phyloP scores from a whole-genome alignment of 345 rosid genomes.

The Pugionium dolabratum region DNA sequence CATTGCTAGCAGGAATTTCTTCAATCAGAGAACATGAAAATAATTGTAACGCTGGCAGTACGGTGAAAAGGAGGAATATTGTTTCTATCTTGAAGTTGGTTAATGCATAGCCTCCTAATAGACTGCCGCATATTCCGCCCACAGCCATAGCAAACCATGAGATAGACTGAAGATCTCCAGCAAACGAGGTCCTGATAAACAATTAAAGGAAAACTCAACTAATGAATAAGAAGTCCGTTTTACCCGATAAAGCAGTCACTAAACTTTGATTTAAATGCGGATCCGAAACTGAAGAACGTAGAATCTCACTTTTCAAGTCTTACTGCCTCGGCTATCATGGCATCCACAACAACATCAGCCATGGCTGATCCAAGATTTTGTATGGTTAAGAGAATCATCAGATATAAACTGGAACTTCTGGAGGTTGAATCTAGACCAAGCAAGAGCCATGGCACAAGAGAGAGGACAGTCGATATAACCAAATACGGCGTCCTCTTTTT shows the following conservation, averaged over 20 bases:
- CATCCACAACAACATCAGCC: conserved; percentile 97
- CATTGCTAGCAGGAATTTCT: conserved; percentile 50
- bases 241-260: neutral
- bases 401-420: conserved; percentile 64
- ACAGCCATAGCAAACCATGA: conserved; percentile 94
- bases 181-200: conserved; percentile 72
- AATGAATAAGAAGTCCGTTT: neutral
- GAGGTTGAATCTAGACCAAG: conserved; percentile 56
- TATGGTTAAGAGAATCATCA: conserved; percentile 65
- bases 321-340: conserved; percentile 97
- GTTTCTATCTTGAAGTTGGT: conserved; percentile 62
- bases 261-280: neutral
- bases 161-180: conserved; percentile 93
- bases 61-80: conserved; percentile 76
- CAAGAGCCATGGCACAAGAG: conserved; percentile 88
- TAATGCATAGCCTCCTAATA: conserved; percentile 86
- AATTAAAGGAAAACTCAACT: neutral
- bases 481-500: conserved; percentile 87
- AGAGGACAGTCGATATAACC: conserved; percentile 67
- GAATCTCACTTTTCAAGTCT: conserved; percentile 61
- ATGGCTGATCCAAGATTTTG: conserved; percentile 95
- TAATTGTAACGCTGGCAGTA: conserved; percentile 71
- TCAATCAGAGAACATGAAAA: conserved; percentile 73
- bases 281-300: conserved; percentile 5
- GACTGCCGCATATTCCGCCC: conserved; percentile 90